These are phyloP conservation scores for Inga oerstediana DNA, from an alignment of 306 rosid species.

Conservation along the genomic window DNA sequence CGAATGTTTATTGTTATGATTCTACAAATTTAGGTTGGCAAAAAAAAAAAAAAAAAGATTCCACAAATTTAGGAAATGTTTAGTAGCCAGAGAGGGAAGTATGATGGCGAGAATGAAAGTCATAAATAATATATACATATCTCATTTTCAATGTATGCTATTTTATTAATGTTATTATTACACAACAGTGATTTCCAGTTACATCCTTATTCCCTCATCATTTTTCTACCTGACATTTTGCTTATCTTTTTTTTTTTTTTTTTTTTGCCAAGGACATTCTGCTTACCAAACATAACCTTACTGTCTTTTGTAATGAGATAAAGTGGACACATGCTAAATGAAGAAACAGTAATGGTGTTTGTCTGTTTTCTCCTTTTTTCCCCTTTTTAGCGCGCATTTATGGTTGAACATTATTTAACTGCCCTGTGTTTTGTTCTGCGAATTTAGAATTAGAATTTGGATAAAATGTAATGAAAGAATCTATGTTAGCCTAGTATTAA, in stretches of 20 bases:
- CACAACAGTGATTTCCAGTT: background rate
- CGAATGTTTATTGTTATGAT: background rate
- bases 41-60: no score
- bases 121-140: background rate
- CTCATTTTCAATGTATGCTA: background rate
- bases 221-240: background rate
- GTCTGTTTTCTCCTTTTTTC: background rate
- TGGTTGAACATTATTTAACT: background rate
- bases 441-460: background rate
- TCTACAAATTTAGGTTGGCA: no score
- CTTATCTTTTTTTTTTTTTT: no score
- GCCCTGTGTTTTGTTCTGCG: background rate
- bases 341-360: background rate
- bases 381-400: background rate
- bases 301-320: background rate
- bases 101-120: background rate
- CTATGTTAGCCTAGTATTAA: background rate
- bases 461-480: conserved; percentile 6
- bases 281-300: background rate
- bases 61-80: background rate
- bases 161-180: background rate
- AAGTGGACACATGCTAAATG: background rate
- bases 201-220: background rate
- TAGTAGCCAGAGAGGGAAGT: background rate
- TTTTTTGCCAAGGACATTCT: background rate